These are phyloP conservation scores for Colletotrichum musae DNA, from an alignment of 2,329 filamentous ascomycete species.

Conservation along the genomic window DNA sequence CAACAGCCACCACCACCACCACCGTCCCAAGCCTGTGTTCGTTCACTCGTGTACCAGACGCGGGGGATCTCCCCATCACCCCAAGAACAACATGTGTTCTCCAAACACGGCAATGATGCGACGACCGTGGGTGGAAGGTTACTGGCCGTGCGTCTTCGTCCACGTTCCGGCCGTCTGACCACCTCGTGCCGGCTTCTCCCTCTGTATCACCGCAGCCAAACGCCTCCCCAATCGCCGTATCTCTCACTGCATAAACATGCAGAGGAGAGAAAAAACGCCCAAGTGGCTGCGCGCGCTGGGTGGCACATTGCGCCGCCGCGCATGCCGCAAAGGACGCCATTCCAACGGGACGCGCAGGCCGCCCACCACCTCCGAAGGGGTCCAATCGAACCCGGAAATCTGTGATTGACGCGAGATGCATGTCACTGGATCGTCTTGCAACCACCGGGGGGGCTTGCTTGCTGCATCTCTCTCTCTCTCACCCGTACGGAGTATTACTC, in stretches of 20 bases:
- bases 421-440: neutral
- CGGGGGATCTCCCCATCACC: neutral
- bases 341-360: neutral
- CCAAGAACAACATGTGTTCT: slow-evolving; percentile 12
- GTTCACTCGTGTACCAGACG: too few species aligned
- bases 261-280: slow-evolving; percentile 16
- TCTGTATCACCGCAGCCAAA: slow-evolving; percentile 20
- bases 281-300: neutral
- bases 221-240: slow-evolving; percentile 6
- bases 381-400: neutral
- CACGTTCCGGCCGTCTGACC: slow-evolving; percentile 13
- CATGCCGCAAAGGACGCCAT: neutral
- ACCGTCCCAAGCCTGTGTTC: neutral
- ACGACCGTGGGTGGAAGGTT: too few species aligned
- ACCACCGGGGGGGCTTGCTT: neutral
- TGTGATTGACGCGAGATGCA: slow-evolving; percentile 21
- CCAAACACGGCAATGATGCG: slow-evolving; percentile 22
- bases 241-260: neutral
- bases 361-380: neutral
- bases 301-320: neutral
- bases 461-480: neutral
- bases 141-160: neutral
- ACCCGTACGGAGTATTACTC: neutral
- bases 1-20: neutral
- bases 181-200: slow-evolving; percentile 2